Evolutionary conservation across 768 basidiomycete species (phyloP), one percentile per base, ranked within the genome.

Genomic region (Russula dissimulans): DNA sequence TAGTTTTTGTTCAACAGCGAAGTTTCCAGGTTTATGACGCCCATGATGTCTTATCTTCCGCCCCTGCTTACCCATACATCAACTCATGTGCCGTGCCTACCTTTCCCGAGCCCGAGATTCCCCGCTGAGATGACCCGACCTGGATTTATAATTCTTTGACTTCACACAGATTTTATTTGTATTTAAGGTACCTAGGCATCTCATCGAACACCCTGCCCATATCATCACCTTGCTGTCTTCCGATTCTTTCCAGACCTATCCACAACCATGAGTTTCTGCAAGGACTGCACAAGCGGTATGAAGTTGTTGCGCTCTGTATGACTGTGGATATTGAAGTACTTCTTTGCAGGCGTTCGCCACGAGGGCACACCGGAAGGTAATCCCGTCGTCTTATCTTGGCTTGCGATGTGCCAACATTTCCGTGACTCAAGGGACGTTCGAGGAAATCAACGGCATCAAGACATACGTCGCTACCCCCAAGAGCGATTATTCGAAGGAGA

Each of bases 251-350:
- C 39, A 18, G 22, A 39, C 15, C 5, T 22, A 26, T 26, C 22
- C 22, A 29, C 38, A 49, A 17, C 2, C 50, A 82, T 82, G 81
- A 78, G 77, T 69, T 72, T 81, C 60, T 82, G 83, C 71, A 72
- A 76, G 59, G 69, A 85, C 65, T 86, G 84, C 59, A 60, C 84
- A 56, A 74, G 74, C 69, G 83, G 84, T 81, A 55, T 42, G 71
- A 56, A 17, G 36, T 31, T 31, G 3, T 41, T n/a, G 29, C 50
- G 1, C 9, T 26, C 32, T 8, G 11, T 11, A 15, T 12, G 12
- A 31, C 51, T 29, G 18, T 17, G 31, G 26, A n/a, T 22, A 39
- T 26, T 48, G 15, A 55, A n/a, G 10, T 59, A 32, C 10, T 39
- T 31, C 7, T 47, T 46, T 29, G 12, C 47, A 73, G 74, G 71